phyloP scores from a whole-genome alignment of 2,329 filamentous ascomycete species.

The Arthrinium phaeospermum region DNA sequence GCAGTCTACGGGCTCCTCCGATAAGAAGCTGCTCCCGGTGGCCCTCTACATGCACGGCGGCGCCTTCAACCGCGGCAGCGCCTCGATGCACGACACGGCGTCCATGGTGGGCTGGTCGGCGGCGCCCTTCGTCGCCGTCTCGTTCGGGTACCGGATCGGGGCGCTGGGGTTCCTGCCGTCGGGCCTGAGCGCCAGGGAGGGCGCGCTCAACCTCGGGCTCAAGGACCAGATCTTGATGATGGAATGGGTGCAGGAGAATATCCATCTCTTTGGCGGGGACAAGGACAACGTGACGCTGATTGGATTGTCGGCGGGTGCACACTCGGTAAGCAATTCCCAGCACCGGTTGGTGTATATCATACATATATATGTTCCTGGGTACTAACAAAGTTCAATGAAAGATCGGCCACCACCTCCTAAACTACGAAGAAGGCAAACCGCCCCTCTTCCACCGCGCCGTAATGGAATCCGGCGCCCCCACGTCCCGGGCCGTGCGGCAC shows the following conservation, averaged over 20 bases:
- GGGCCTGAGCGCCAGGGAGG: slow-evolving; percentile 54
- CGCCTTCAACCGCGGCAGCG: slow-evolving; percentile 49
- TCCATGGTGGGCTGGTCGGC: slow-evolving; percentile 55
- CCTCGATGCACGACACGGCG: slow-evolving; percentile 52
- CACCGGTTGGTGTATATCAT: neutral
- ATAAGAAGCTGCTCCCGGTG: slow-evolving; percentile 36
- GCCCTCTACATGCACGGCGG: slow-evolving; percentile 53
- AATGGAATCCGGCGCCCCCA: slow-evolving; percentile 47
- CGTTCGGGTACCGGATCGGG: slow-evolving; percentile 58
- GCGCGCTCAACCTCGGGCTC: slow-evolving; percentile 62
- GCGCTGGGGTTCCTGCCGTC: slow-evolving; percentile 67
- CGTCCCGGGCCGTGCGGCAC: slow-evolving; percentile 45
- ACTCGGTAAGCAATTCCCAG: slow-evolving; percentile 46
- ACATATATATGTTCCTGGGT: neutral
- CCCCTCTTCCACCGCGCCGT: slow-evolving; percentile 45
- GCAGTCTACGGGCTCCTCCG: neutral
- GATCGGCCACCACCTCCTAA: slow-evolving; percentile 62
- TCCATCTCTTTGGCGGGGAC: slow-evolving; percentile 58
- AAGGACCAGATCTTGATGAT: slow-evolving; percentile 57
- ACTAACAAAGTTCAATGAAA: slow-evolving; percentile 30
- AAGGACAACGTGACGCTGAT: slow-evolving; percentile 53
- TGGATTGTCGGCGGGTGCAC: slow-evolving; percentile 56
- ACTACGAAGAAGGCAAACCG: slow-evolving; percentile 42
- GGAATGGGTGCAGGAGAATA: slow-evolving; percentile 62
- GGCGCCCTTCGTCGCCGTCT: slow-evolving; percentile 53